These are phyloP conservation scores for Leptomonas pyrrhocoris DNA, from an alignment of 208 protist genomes.

Conservation along the genomic window DNA sequence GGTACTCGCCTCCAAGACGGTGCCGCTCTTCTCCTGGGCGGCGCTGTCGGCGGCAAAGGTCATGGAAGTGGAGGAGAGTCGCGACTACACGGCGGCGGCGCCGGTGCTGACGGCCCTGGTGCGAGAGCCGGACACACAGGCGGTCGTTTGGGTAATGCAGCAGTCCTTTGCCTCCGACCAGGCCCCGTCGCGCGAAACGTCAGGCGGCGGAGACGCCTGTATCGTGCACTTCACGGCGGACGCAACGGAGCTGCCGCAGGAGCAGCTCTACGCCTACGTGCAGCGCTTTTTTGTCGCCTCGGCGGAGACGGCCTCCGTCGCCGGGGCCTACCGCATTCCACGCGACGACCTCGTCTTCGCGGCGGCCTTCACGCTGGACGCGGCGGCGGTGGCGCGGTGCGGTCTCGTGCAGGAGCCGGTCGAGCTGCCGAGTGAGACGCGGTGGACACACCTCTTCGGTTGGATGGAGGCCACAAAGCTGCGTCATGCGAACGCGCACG, in stretches of 20 bases:
- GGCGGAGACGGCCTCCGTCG: neutral
- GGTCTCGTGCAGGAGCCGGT: conserved; percentile 17
- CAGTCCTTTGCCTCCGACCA: conserved; percentile 55
- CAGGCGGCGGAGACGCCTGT: conserved; percentile 17
- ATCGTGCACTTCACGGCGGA: conserved; percentile 81
- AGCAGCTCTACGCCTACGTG: conserved; percentile 51
- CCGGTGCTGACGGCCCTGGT: conserved; percentile 50
- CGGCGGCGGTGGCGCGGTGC: conserved; percentile 17
- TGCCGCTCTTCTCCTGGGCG: conserved; percentile 49
- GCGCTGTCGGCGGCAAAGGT: conserved; percentile 22
- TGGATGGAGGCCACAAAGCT: conserved; percentile 58
- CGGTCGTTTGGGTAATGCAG: conserved; percentile 70
- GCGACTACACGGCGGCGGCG: conserved; percentile 28
- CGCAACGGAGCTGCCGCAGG: conserved; percentile 36
- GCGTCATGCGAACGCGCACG: conserved; percentile 39
- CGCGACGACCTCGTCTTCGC: conserved; percentile 46
- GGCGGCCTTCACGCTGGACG: conserved; percentile 55
- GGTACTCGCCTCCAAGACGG: conserved; percentile 42
- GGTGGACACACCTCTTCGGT: conserved; percentile 63
- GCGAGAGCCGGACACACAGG: conserved; percentile 26
- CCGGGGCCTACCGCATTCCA: conserved; percentile 8
- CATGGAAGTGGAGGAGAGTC: conserved; percentile 7
- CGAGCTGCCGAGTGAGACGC: conserved; percentile 62
- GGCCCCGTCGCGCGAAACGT: conserved; percentile 34
- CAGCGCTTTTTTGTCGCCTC: conserved; percentile 24